phyloP scores from a whole-genome alignment of 768 basidiomycete genomes.

The Mrakia gelida region DNA sequence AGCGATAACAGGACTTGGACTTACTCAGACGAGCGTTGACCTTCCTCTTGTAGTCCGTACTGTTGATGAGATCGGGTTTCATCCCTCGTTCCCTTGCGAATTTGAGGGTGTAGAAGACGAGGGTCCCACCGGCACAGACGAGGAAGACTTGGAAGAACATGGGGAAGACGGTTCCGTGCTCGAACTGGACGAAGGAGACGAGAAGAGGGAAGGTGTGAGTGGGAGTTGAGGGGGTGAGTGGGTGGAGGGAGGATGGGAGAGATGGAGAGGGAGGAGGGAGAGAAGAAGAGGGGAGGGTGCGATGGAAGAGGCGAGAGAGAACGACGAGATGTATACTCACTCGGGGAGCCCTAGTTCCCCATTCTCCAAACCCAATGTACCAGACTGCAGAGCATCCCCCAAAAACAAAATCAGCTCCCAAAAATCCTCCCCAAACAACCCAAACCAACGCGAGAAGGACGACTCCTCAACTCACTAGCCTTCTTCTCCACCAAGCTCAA shows the following conservation, averaged over 20 bases:
- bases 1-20: background rate
- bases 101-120: background rate
- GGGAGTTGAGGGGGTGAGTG: background rate
- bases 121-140: background rate
- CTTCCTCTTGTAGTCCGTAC: background rate
- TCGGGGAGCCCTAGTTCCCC: background rate
- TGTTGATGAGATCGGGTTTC: background rate
- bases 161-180: background rate
- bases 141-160: background rate
- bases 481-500: slow-evolving; percentile 1
- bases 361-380: background rate
- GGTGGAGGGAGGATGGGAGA: background rate
- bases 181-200: background rate
- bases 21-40: background rate
- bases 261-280: background rate
- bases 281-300: background rate
- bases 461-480: no score
- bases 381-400: slow-evolving; percentile 22
- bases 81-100: background rate
- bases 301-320: background rate
- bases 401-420: slow-evolving; percentile 14
- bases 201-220: background rate
- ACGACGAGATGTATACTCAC: background rate
- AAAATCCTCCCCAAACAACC: no score
- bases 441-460: no score